These are phyloP conservation scores for Chlorella sp. DNA, from an alignment of 139 green algal species.

Conservation along the genomic window DNA sequence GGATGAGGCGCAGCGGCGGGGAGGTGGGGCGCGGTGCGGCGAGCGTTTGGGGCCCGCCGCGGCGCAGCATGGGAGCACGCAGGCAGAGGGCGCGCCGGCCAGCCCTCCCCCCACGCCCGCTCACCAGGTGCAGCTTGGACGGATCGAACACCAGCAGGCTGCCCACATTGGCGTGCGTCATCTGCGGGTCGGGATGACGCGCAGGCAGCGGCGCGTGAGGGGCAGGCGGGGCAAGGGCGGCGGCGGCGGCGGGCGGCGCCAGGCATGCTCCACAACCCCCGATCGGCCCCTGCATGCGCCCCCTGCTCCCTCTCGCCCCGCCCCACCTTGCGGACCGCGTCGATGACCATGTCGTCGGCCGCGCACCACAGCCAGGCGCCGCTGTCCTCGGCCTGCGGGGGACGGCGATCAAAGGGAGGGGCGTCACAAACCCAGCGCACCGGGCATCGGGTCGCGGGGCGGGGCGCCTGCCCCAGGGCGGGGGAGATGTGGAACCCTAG, in stretches of 20 bases:
- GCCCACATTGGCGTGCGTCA: constrained; percentile 71
- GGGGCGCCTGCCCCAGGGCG: not conserved
- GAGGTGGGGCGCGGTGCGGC: too few relatives aligned
- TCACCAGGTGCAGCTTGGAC: constrained; percentile 45
- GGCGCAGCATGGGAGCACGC: too few relatives aligned
- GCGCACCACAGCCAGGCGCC: constrained; percentile 69
- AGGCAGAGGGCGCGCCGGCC: too few relatives aligned
- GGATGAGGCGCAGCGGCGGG: too few relatives aligned
- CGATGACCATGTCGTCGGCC: constrained; percentile 64
- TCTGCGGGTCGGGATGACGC: constrained; percentile 41
- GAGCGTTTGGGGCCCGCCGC: too few relatives aligned
- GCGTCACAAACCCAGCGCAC: not conserved
- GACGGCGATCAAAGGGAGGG: not conserved
- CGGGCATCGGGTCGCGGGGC: too few relatives aligned
- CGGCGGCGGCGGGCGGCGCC: not conserved
- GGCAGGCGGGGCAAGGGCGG: not conserved
- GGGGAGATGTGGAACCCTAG: not conserved
- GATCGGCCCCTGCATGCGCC: too few relatives aligned
- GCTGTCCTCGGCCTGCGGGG: constrained; percentile 42
- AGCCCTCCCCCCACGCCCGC: too few relatives aligned
- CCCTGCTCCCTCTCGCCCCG: too few relatives aligned
- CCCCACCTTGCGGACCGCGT: constrained; percentile 63
- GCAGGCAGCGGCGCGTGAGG: too few relatives aligned
- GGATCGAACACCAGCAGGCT: constrained; percentile 68
- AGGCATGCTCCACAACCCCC: not conserved